Evolutionary conservation across 2,329 filamentous ascomycete species (phyloP).

Genomic region (Eutypa lata): DNA sequence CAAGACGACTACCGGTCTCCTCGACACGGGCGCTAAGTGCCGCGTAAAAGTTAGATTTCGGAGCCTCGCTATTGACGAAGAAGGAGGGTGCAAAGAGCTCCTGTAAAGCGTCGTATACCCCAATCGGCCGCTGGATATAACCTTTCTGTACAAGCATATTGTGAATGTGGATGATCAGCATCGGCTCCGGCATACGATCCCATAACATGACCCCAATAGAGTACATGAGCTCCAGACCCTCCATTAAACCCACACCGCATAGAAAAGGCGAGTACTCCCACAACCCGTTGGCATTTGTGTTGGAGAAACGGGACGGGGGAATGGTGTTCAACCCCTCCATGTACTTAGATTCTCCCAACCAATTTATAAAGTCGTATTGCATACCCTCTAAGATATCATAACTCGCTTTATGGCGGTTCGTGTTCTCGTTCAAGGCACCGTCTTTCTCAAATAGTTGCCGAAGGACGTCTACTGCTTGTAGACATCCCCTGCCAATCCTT

Average conservation of each 20-base stretch:
- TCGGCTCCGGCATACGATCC: constrained; percentile 37
- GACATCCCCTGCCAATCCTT: constrained; percentile 26
- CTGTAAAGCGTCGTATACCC: constrained; percentile 28
- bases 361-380: constrained; percentile 31
- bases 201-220: constrained; percentile 31
- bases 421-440: constrained; percentile 9
- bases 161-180: constrained; percentile 41
- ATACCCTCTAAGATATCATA: constrained; percentile 26
- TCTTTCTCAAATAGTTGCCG: constrained; percentile 28
- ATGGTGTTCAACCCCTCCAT: constrained; percentile 31
- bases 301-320: constrained; percentile 39
- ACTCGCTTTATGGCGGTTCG: constrained; percentile 10
- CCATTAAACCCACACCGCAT: constrained; percentile 42
- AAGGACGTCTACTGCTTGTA: constrained; percentile 26
- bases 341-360: constrained; percentile 35
- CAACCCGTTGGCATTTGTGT: constrained; percentile 39
- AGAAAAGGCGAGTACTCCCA: constrained; percentile 48
- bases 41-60: constrained; percentile 24
- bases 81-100: constrained; percentile 22
- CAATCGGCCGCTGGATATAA: constrained; percentile 31
- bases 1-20: neutral
- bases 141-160: constrained; percentile 44
- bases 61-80: constrained; percentile 27
- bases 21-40: constrained; percentile 12
- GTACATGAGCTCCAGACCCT: constrained; percentile 40